Conservation (phyloP, 2,329 filamentous ascomycete species). For the Elsinoe fawcettii region DNA sequence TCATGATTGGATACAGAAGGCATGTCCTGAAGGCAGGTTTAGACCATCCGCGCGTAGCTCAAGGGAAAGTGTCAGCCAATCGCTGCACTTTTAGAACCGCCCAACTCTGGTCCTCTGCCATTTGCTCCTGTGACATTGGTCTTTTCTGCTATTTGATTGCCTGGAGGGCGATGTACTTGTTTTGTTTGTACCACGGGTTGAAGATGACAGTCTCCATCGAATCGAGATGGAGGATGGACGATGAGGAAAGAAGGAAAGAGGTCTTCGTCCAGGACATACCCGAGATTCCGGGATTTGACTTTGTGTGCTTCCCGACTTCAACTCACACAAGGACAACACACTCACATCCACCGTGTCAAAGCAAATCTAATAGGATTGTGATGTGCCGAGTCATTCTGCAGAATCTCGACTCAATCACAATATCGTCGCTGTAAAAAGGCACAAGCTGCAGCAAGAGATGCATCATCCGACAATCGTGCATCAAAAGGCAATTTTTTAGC, state of each 20-base stretch:
- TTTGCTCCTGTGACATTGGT: neutral
- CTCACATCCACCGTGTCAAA: neutral
- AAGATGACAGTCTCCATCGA: neutral
- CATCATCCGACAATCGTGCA: neutral
- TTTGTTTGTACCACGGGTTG: slow-evolving; percentile 3
- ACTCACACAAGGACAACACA: neutral
- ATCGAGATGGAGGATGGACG: neutral
- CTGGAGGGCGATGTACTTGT: neutral
- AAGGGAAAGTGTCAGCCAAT: neutral
- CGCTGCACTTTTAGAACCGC: neutral
- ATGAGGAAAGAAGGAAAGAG: neutral
- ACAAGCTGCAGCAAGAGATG: neutral
- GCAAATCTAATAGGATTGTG: neutral
- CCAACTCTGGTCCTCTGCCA: neutral
- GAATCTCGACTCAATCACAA: neutral
- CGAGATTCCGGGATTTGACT: neutral
- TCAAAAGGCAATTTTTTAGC: neutral
- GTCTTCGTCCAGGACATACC: neutral
- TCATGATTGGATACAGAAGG: slow-evolving; percentile 5
- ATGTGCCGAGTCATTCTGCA: slow-evolving; percentile 12
- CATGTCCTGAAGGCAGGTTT: neutral
- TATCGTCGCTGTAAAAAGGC: neutral
- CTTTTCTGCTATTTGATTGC: slow-evolving; percentile 9
- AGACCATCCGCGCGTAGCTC: slow-evolving; percentile 5
- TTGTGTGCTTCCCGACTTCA: slow-evolving; percentile 2